These are phyloP conservation scores for Cyberlindnera xylosilytica DNA, from an alignment of 805 yeast species.

Conservation along the genomic window DNA sequence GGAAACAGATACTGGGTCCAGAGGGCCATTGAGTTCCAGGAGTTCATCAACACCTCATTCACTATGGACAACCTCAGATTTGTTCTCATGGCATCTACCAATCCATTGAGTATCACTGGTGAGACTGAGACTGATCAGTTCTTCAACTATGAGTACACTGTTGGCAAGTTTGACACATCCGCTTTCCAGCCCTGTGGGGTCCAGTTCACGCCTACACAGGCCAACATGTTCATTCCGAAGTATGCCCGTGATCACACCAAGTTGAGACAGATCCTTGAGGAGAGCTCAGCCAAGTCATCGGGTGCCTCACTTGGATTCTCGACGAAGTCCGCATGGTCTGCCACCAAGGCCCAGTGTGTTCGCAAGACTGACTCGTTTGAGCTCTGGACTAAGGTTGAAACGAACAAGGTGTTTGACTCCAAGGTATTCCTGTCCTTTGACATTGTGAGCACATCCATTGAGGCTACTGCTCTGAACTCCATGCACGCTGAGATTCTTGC, in stretches of 20 bases:
- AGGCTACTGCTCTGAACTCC: slow-evolving; percentile 35
- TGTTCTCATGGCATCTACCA: slow-evolving; percentile 31
- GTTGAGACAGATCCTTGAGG: slow-evolving; percentile 25
- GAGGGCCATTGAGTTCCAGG: slow-evolving; percentile 35
- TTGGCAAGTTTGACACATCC: slow-evolving; percentile 12
- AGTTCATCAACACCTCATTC: slow-evolving; percentile 31
- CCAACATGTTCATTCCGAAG: slow-evolving; percentile 36
- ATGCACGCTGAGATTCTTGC: slow-evolving; percentile 53
- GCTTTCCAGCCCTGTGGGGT: neutral
- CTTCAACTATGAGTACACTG: slow-evolving; percentile 43
- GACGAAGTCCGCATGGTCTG: slow-evolving; percentile 28
- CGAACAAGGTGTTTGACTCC: slow-evolving; percentile 25
- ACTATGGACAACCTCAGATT: slow-evolving; percentile 32
- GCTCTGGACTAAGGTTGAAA: slow-evolving; percentile 49
- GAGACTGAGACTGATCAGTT: slow-evolving; percentile 31
- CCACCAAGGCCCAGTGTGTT: slow-evolving; percentile 35
- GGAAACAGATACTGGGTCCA: slow-evolving; percentile 42
- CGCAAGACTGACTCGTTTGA: slow-evolving; percentile 37
- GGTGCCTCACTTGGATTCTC: slow-evolving; percentile 32
- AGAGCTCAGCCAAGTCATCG: slow-evolving; percentile 27
- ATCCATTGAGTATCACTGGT: neutral
- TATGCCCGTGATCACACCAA: slow-evolving; percentile 29
- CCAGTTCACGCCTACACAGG: slow-evolving; percentile 8
- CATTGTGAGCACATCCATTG: slow-evolving; percentile 31
- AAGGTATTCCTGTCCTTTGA: slow-evolving; percentile 46